These are phyloP conservation scores for Aspergillus ostianus DNA, from an alignment of 495 filamentous ascomycete genomes.

Conservation along the genomic window DNA sequence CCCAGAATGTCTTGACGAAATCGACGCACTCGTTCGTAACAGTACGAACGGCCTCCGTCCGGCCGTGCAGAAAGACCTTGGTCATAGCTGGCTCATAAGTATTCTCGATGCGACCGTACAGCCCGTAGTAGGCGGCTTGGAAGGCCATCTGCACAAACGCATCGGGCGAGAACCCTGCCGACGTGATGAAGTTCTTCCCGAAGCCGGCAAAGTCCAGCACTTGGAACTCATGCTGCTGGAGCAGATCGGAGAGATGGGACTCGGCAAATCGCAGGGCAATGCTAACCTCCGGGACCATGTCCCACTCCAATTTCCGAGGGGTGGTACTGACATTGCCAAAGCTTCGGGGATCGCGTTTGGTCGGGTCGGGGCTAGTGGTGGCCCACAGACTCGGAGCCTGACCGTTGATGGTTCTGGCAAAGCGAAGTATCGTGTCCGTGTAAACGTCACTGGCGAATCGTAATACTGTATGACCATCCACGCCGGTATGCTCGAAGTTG, in stretches of 20 bases:
- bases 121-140: constrained; percentile 96
- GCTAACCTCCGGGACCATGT: constrained; percentile 88
- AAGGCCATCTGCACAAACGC: constrained; percentile 99
- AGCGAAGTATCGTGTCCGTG: constrained; percentile 96
- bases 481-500: constrained; percentile 98
- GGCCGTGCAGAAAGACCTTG: constrained; percentile 86
- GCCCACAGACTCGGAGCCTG: constrained; percentile 90
- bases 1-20: constrained; percentile 95
- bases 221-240: constrained; percentile 94
- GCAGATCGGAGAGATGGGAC: constrained; percentile 88
- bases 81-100: constrained; percentile 99
- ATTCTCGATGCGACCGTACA: constrained; percentile 91
- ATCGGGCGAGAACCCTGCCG: constrained; percentile 94
- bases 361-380: constrained; percentile 84
- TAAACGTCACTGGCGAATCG: constrained; percentile 96
- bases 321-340: constrained; percentile 95
- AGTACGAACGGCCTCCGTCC: constrained; percentile 89
- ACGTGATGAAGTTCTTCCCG: constrained; percentile 97
- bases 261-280: constrained; percentile 94
- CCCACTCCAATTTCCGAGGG: constrained; percentile 96
- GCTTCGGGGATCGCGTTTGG: constrained; percentile 87
- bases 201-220: constrained; percentile 86
- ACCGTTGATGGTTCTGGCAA: constrained; percentile 94
- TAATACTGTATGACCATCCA: constrained; percentile 95
- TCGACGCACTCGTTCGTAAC: constrained; percentile 78